Percentiles rank a stretch among this genome's conserved stretches.
Conservation (phyloP, 2,329 filamentous ascomycete species). For the Trichoderma breve region DNA sequence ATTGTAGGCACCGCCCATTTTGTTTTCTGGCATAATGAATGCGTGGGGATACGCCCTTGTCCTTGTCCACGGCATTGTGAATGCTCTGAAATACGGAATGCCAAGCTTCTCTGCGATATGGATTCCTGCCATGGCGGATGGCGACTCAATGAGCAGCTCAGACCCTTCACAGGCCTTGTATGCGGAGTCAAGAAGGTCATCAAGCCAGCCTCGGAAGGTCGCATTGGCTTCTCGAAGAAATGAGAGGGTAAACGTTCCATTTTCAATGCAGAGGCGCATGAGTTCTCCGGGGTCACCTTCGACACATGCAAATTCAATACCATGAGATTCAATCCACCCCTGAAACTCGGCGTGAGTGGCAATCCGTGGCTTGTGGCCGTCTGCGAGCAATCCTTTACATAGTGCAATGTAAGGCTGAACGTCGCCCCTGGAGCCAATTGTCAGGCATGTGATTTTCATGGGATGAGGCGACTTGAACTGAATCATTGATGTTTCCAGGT, state of each 20-base stretch:
- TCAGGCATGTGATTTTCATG: conserved; percentile 85
- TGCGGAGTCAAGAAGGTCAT: conserved; percentile 77
- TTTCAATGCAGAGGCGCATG: conserved; percentile 94
- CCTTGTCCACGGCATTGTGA: conserved; percentile 98
- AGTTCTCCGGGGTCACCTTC: conserved; percentile 90
- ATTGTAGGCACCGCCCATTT: conserved; percentile 94
- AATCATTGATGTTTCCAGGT: conserved; percentile 80
- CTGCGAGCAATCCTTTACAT: conserved; percentile 83
- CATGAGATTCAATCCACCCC: conserved; percentile 84
- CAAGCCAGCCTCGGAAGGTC: conserved; percentile 93
- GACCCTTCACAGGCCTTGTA: conserved; percentile 82
- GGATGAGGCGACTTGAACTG: conserved; percentile 84
- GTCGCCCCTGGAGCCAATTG: conserved; percentile 92
- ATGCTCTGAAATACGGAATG: conserved; percentile 95
- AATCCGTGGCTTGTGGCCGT: conserved; percentile 83
- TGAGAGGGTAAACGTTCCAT: conserved; percentile 92
- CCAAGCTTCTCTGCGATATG: conserved; percentile 91
- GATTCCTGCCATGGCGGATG: conserved; percentile 95
- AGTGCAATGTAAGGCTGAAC: conserved; percentile 97
- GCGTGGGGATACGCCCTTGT: conserved; percentile 95
- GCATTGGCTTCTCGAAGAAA: conserved; percentile 85
- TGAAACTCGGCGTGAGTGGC: conserved; percentile 91
- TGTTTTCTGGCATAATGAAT: conserved; percentile 87
- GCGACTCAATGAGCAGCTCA: conserved; percentile 90
- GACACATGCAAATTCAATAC: conserved; percentile 86